Evolutionary conservation across 1,139 yeast species (phyloP).

Genomic region (Diutina mesorugosa): DNA sequence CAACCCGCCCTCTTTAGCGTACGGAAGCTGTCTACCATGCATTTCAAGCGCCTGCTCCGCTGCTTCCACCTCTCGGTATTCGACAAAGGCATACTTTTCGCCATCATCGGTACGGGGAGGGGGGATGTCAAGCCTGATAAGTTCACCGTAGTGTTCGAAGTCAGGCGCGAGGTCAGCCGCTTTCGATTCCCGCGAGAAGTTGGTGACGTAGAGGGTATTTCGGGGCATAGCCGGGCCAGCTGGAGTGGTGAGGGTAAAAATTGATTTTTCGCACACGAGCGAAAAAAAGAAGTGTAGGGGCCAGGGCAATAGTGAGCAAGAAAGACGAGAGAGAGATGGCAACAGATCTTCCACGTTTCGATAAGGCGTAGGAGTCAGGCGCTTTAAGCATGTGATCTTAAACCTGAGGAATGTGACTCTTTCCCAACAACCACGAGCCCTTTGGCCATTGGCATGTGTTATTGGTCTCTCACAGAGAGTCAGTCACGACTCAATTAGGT

Average conservation of each 20-base stretch:
- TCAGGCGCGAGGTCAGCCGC: conserved; percentile 60
- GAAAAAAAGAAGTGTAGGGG: not conserved
- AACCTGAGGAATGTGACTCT: not conserved
- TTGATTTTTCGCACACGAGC: not conserved
- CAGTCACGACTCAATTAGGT: not conserved
- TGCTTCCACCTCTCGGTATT: conserved; percentile 44
- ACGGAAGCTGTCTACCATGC: conserved; percentile 32
- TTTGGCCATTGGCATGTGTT: not conserved
- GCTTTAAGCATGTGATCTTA: not conserved
- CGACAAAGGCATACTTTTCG: conserved; percentile 63
- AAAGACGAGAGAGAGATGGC: not conserved
- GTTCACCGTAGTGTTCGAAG: conserved; percentile 56
- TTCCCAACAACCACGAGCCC: not conserved
- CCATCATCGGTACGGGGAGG: conserved; percentile 57
- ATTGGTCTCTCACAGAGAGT: not conserved
- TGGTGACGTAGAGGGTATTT: conserved; percentile 50
- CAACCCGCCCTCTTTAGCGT: conserved; percentile 24
- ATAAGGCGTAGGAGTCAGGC: not conserved
- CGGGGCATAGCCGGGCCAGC: conserved; percentile 26
- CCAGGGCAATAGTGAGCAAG: not conserved
- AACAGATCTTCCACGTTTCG: too few species aligned
- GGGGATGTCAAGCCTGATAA: conserved; percentile 57
- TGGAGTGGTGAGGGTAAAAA: not conserved
- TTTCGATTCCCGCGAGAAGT: conserved; percentile 44
- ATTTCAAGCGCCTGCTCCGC: conserved; percentile 50